phyloP scores from a whole-genome alignment of 495 filamentous ascomycete genomes.

The Antarctomyces pellizariae region DNA sequence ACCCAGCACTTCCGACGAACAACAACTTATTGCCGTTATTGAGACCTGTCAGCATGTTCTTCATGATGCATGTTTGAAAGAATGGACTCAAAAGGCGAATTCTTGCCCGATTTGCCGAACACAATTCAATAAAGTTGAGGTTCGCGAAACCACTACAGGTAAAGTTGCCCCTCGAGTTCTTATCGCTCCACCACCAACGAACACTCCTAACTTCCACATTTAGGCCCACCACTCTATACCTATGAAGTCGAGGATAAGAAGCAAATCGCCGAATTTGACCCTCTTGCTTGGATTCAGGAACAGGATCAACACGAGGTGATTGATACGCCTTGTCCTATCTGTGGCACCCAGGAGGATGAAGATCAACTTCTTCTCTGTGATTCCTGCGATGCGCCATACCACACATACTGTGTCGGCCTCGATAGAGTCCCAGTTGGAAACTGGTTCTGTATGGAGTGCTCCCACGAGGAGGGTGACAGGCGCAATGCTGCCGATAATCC shows the following conservation, averaged over 20 bases:
- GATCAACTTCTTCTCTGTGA: conserved; percentile 70
- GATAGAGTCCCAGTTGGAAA: conserved; percentile 42
- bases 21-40: conserved; percentile 23
- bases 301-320: conserved; percentile 43
- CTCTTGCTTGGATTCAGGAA: conserved; percentile 49
- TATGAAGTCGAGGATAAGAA: conserved; percentile 74
- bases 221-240: conserved; percentile 52
- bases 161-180: conserved; percentile 15
- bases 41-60: conserved; percentile 64
- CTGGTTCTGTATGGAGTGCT: conserved; percentile 75
- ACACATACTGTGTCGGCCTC: conserved; percentile 71
- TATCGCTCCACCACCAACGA: neutral
- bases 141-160: conserved; percentile 59
- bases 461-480: conserved; percentile 25
- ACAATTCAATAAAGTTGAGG: conserved; percentile 70
- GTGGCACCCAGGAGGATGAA: conserved; percentile 49
- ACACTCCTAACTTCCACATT: conserved; percentile 12
- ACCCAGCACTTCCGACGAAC: conserved; percentile 9
- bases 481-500: conserved; percentile 15
- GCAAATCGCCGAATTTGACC: conserved; percentile 74
- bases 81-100: conserved; percentile 90
- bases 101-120: conserved; percentile 92
- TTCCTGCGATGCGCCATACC: conserved; percentile 60
- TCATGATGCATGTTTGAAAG: conserved; percentile 74
- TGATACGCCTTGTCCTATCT: conserved; percentile 54